Percentiles rank a stretch among this genome's conserved stretches.
Evolutionary conservation across 2,329 filamentous ascomycete species (phyloP).

Genomic region (Purpureocillium lavendulum): DNA sequence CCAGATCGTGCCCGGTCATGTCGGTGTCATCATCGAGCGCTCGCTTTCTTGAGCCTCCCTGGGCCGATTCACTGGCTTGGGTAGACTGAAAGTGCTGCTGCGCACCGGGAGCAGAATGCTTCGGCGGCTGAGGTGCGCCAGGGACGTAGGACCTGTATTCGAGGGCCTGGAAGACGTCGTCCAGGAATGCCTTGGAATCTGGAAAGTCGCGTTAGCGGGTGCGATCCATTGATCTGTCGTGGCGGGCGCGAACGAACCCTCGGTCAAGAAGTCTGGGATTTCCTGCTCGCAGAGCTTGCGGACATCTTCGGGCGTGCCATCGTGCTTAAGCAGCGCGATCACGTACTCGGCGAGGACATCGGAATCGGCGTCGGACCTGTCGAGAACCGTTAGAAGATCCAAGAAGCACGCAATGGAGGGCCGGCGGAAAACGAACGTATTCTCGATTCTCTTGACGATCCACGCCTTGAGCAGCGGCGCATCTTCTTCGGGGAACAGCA

Average conservation of each 20-base stretch:
- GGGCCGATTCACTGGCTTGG: background rate
- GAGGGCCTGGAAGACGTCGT: conserved; percentile 62
- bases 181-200: conserved; percentile 48
- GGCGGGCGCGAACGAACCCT: conserved; percentile 35
- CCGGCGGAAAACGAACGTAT: conserved; percentile 46
- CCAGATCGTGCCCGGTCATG: conserved; percentile 12
- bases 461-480: conserved; percentile 60
- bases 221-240: conserved; percentile 4
- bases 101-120: conserved; percentile 1
- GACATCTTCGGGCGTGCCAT: conserved; percentile 56
- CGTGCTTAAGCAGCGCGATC: conserved; percentile 65
- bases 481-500: conserved; percentile 57
- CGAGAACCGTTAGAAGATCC: conserved; percentile 5
- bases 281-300: conserved; percentile 61
- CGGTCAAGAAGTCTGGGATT: conserved; percentile 66
- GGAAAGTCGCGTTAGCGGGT: background rate
- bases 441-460: conserved; percentile 70
- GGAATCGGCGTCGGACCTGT: conserved; percentile 68
- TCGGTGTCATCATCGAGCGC: conserved; percentile 23
- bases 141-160: conserved; percentile 53
- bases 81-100: background rate
- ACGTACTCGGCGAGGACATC: conserved; percentile 81
- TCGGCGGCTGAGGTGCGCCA: conserved; percentile 36
- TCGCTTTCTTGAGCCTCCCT: conserved; percentile 21
- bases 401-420: background rate